phyloP scores from a whole-genome alignment of 1,284 basidiomycete species.

The Malassezia sp. region DNA sequence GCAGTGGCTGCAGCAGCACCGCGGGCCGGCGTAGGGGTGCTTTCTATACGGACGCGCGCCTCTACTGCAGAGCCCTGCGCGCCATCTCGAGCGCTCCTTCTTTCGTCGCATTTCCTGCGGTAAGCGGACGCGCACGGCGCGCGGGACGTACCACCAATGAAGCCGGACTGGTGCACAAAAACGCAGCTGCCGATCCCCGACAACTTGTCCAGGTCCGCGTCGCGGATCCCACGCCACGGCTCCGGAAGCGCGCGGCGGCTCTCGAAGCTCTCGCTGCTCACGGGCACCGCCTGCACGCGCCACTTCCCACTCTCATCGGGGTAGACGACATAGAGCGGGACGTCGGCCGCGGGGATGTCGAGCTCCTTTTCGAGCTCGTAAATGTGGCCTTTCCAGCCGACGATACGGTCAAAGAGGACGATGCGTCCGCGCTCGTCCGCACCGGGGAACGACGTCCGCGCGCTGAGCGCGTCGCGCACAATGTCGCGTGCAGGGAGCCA shows the following conservation, averaged over 20 bases:
- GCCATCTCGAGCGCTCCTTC: conserved; percentile 77
- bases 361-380: conserved; percentile 63
- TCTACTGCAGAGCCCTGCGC: conserved; percentile 52
- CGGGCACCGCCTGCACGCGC: conserved; percentile 86
- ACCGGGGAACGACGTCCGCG: conserved; percentile 55
- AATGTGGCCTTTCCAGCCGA: conserved; percentile 89
- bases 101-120: conserved; percentile 72
- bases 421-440: conserved; percentile 59
- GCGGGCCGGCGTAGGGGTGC: background rate
- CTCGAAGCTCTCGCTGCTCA: conserved; percentile 69
- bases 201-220: conserved; percentile 63
- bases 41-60: conserved; percentile 8
- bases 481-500: conserved; percentile 88
- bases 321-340: conserved; percentile 72
- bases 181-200: conserved; percentile 69
- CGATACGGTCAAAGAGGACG: conserved; percentile 67
- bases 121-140: too few species aligned
- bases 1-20: conserved; percentile 13
- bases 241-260: conserved; percentile 86
- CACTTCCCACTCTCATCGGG: conserved; percentile 65
- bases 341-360: conserved; percentile 47
- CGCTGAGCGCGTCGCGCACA: conserved; percentile 59
- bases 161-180: conserved; percentile 88
- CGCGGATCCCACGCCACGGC: conserved; percentile 79
- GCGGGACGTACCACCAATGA: conserved; percentile 96